These are phyloP conservation scores for Pseudocohnilembus persalinus DNA, from an alignment of 169 alveolate species.

Conservation along the genomic window DNA sequence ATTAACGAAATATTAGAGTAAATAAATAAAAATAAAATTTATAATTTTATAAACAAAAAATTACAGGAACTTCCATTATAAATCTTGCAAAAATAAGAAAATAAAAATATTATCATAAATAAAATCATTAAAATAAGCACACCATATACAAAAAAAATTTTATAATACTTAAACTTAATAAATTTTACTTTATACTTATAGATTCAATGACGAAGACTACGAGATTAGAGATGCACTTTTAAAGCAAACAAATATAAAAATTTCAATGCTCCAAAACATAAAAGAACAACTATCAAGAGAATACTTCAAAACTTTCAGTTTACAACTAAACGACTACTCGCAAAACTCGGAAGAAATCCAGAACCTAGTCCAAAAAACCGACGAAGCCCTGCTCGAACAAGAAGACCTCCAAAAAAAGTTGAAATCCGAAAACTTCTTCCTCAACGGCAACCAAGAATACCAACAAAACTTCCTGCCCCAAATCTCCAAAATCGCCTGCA, in stretches of 20 bases:
- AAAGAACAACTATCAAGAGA: neutral
- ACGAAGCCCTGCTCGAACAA: slow-evolving; percentile 3
- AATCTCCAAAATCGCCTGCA: neutral
- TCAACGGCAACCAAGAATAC: neutral
- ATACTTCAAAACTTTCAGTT: neutral
- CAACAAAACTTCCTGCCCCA: neutral
- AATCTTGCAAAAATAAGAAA: too few relatives aligned
- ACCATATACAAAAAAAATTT: too few relatives aligned
- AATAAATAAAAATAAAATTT: too few relatives aligned
- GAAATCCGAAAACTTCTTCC: neutral
- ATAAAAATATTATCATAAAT: too few relatives aligned
- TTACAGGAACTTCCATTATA: too few relatives aligned
- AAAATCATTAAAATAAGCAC: too few relatives aligned
- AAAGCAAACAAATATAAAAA: neutral
- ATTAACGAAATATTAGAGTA: slow-evolving; percentile 6
- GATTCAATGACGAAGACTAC: slow-evolving; percentile 11
- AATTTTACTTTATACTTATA: neutral
- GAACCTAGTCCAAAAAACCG: neutral
- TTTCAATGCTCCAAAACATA: neutral
- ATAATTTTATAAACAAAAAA: too few relatives aligned
- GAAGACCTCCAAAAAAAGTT: slow-evolving; percentile 5
- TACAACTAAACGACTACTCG: neutral
- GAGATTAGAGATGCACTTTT: slow-evolving; percentile 22
- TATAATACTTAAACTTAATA: too few relatives aligned
- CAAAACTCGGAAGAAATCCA: neutral